Conservation (phyloP, 2,329 filamentous ascomycete species). For the Aspergillus arachidicola region DNA sequence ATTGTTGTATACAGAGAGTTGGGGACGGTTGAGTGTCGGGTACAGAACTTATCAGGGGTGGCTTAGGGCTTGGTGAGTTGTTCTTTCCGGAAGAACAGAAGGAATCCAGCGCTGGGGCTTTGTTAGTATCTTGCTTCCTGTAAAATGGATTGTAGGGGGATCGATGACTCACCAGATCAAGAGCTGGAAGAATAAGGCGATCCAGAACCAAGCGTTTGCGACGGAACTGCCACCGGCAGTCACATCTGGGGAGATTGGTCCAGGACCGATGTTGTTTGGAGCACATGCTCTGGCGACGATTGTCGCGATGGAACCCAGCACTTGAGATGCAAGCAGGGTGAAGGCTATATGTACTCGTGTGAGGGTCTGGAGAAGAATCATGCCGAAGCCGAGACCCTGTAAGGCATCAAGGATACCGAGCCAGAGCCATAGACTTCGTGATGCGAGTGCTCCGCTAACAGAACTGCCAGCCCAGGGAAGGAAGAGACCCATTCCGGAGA, state of each 20-base stretch:
- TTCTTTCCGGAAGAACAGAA: conserved; percentile 49
- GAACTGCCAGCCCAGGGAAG: conserved; percentile 64
- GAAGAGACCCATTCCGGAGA: conserved; percentile 61
- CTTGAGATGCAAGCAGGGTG: conserved; percentile 62
- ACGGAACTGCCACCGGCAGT: conserved; percentile 51
- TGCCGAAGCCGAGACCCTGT: conserved; percentile 68
- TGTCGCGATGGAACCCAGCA: conserved; percentile 63
- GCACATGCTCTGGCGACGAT: conserved; percentile 64
- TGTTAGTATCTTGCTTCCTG: conserved; percentile 1
- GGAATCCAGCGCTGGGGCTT: conserved; percentile 39
- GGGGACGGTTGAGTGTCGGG: neutral
- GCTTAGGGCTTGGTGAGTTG: conserved; percentile 47
- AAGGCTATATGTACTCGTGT: conserved; percentile 67
- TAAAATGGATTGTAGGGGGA: too few species aligned
- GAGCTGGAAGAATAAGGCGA: conserved; percentile 60
- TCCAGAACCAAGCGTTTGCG: conserved; percentile 62
- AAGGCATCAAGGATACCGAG: conserved; percentile 66
- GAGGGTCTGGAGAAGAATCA: conserved; percentile 67
- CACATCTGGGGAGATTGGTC: conserved; percentile 65
- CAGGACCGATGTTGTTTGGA: conserved; percentile 63
- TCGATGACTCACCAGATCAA: conserved; percentile 55
- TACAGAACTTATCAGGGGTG: neutral
- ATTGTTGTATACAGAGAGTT: neutral
- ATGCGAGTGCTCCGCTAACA: conserved; percentile 57
- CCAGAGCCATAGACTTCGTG: conserved; percentile 66